These are phyloP conservation scores for Prillingera fragicola DNA, from an alignment of 1,284 basidiomycete species.

Conservation along the genomic window DNA sequence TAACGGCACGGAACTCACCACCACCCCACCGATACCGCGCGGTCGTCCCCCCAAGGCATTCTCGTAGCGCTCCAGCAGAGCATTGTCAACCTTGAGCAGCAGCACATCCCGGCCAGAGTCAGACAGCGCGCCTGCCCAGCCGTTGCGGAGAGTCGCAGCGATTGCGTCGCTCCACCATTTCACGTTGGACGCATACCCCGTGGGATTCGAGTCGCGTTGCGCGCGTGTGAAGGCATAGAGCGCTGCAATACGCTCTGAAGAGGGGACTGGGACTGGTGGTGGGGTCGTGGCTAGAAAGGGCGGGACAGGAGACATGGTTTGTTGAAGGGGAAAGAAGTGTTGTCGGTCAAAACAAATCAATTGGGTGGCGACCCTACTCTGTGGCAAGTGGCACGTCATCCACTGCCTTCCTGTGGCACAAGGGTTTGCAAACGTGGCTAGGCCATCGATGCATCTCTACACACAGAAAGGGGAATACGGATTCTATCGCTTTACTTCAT, in stretches of 20 bases:
- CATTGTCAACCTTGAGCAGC: slow-evolving; percentile 59
- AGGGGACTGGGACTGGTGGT: slow-evolving; percentile 35
- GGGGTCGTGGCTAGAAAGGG: slow-evolving; percentile 25
- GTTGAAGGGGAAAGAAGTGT: too few relatives aligned
- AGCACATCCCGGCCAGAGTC: slow-evolving; percentile 52
- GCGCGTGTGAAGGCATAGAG: slow-evolving; percentile 82
- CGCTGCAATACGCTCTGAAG: slow-evolving; percentile 62
- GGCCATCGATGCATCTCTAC: too few relatives aligned
- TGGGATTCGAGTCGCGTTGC: slow-evolving; percentile 76
- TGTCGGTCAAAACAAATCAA: too few relatives aligned
- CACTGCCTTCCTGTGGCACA: too few relatives aligned
- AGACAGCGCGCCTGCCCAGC: slow-evolving; percentile 52
- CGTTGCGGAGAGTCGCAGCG: slow-evolving; percentile 58
- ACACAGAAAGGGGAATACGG: too few relatives aligned
- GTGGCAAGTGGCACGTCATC: too few relatives aligned
- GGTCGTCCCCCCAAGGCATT: slow-evolving; percentile 54
- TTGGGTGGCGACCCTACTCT: too few relatives aligned
- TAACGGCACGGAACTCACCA: slow-evolving; percentile 68
- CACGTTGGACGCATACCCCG: slow-evolving; percentile 71
- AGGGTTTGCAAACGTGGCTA: too few relatives aligned
- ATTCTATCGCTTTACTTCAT: too few relatives aligned
- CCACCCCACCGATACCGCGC: slow-evolving; percentile 68
- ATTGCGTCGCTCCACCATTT: slow-evolving; percentile 80
- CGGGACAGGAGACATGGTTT: too few relatives aligned
- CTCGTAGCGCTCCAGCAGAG: slow-evolving; percentile 59